A percentile compares a stretch with the other conserved stretches of the same genome.
Evolutionary conservation across 2,329 filamentous ascomycete species (phyloP).

Genomic region (Aspergillus neoniger): DNA sequence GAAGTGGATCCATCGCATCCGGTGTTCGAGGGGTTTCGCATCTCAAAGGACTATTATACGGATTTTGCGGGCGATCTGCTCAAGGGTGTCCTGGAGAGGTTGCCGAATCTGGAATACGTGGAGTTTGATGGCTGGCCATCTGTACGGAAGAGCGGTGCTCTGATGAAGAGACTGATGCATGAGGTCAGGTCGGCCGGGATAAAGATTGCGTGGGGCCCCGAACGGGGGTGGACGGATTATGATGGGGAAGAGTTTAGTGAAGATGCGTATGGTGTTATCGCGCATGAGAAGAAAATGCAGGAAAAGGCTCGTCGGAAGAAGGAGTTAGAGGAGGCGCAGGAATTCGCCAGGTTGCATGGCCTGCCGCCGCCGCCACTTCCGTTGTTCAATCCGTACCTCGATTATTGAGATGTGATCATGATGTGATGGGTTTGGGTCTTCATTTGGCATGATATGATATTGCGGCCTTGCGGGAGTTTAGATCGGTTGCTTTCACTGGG

Average conservation of each 20-base stretch:
- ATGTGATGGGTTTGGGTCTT: background rate
- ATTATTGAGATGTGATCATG: conserved; percentile 1
- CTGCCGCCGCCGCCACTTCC: background rate
- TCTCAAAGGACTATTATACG: conserved; percentile 59
- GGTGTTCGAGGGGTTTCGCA: conserved; percentile 59
- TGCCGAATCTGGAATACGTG: conserved; percentile 52
- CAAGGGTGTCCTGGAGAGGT: conserved; percentile 50
- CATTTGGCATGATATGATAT: background rate
- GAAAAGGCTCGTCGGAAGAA: background rate
- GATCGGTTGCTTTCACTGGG: background rate
- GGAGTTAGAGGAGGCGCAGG: background rate
- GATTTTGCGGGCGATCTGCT: conserved; percentile 56
- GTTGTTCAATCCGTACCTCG: background rate
- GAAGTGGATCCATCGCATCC: conserved; percentile 58
- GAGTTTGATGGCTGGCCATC: conserved; percentile 60
- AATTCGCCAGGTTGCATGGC: background rate
- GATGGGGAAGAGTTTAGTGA: conserved; percentile 25
- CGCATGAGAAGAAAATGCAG: background rate
- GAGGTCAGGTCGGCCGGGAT: conserved; percentile 38
- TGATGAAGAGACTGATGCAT: conserved; percentile 52
- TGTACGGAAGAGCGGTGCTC: conserved; percentile 52
- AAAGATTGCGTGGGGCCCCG: conserved; percentile 43
- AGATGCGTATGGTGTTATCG: conserved; percentile 16
- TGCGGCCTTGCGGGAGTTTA: background rate
- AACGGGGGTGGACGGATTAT: conserved; percentile 40